These are phyloP conservation scores for Baorangia bicolor DNA, from an alignment of 768 basidiomycete genomes.

Conservation along the genomic window DNA sequence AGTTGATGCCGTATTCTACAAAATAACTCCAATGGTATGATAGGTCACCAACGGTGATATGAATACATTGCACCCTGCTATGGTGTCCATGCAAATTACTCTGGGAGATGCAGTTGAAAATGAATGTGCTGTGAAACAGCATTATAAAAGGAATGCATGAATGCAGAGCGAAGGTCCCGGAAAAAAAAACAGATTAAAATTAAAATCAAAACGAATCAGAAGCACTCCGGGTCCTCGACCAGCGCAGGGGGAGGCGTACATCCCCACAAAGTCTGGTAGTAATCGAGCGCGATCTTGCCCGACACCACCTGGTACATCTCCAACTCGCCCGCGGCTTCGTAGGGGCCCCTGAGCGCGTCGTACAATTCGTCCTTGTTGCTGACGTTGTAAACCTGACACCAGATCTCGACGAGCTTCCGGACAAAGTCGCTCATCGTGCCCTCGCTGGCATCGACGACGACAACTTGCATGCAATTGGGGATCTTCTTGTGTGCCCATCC, in stretches of 20 bases:
- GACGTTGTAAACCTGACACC: conserved; percentile 29
- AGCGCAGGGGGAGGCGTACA: conserved; percentile 11
- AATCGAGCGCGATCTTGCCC: conserved; percentile 6
- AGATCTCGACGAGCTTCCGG: conserved; percentile 25
- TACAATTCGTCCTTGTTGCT: conserved; percentile 20
- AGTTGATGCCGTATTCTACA: conserved; percentile 1
- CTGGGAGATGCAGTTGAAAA: background rate
- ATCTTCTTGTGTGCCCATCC: conserved; percentile 16
- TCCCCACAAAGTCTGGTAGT: conserved; percentile 31
- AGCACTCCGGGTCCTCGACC: background rate
- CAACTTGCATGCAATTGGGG: conserved; percentile 31
- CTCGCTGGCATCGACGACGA: conserved; percentile 27
- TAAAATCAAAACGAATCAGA: background rate
- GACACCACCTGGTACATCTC: conserved; percentile 19
- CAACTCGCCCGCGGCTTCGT: conserved; percentile 28
- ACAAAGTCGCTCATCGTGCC: conserved; percentile 33
- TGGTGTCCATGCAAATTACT: background rate
- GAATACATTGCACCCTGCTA: background rate
- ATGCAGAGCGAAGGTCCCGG: background rate
- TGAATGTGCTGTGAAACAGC: background rate
- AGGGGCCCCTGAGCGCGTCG: conserved; percentile 17
- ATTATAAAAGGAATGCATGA: background rate
- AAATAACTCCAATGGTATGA: background rate
- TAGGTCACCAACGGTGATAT: background rate
- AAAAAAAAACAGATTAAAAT: background rate